phyloP scores from a whole-genome alignment of 352 stramenopile genomes.

The Phytophthora pinifolia region DNA sequence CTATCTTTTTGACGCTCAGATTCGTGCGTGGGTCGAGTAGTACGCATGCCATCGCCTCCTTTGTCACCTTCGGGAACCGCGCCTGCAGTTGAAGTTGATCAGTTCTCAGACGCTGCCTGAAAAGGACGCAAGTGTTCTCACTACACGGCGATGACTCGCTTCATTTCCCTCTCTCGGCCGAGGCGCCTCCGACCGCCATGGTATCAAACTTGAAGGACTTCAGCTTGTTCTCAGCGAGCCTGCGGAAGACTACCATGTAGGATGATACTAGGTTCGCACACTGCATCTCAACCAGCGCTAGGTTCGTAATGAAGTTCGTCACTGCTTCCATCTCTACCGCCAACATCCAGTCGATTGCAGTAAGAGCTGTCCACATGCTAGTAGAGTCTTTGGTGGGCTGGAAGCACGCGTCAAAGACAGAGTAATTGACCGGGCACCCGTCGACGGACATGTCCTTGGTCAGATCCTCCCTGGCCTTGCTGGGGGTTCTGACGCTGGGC shows the following conservation, averaged over 20 bases:
- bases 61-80: conserved; percentile 10
- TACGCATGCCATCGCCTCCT: neutral
- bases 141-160: neutral
- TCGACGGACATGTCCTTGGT: too few species aligned
- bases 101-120: neutral
- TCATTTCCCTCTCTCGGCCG: neutral
- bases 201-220: conserved; percentile 2
- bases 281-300: neutral
- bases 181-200: neutral
- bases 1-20: neutral
- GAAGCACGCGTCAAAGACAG: neutral
- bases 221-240: conserved; percentile 5
- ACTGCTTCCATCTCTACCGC: too few species aligned
- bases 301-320: neutral
- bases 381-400: conserved; percentile 3
- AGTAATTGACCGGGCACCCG: too few species aligned
- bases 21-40: conserved; percentile 13
- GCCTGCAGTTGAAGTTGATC: conserved; percentile 1
- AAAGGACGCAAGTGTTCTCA: neutral
- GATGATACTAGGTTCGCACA: neutral
- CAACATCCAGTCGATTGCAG: neutral
- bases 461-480: too few species aligned
- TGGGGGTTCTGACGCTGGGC: too few species aligned
- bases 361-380: neutral
- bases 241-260: neutral